phyloP scores from a whole-genome alignment of 1,284 basidiomycete genomes.

The Ceratobasidium sp. region DNA sequence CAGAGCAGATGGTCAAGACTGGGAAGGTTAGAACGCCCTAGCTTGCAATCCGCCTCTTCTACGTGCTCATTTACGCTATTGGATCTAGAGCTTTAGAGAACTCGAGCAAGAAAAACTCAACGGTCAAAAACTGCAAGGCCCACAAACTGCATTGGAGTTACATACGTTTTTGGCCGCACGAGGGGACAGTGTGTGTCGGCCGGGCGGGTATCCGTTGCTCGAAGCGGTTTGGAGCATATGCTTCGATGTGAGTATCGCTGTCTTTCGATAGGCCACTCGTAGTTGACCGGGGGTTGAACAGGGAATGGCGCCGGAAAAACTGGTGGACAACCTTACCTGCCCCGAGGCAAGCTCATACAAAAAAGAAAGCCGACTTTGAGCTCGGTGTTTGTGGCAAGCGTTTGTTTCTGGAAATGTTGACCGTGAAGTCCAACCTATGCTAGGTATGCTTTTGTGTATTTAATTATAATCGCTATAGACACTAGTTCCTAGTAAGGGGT shows the following conservation, averaged over 20 bases:
- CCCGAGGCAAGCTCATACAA: conserved; percentile 2
- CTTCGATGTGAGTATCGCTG: conserved; percentile 55
- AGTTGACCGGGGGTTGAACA: not conserved
- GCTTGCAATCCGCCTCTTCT: conserved; percentile 34
- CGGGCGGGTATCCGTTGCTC: conserved; percentile 65
- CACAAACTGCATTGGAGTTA: conserved; percentile 64
- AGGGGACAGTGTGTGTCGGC: conserved; percentile 53
- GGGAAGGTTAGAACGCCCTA: conserved; percentile 61
- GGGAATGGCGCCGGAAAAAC: conserved; percentile 38
- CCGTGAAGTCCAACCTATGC: not conserved
- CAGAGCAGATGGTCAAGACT: conserved; percentile 63
- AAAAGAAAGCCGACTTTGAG: not conserved
- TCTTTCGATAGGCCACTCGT: not conserved
- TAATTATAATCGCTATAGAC: not conserved
- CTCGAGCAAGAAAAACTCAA: conserved; percentile 68
- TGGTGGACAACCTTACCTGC: conserved; percentile 20
- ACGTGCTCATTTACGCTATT: conserved; percentile 51
- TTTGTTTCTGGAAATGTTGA: not conserved
- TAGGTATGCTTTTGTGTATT: conserved; percentile 5
- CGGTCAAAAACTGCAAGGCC: conserved; percentile 70
- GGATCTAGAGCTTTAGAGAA: conserved; percentile 61
- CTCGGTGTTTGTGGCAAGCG: too few species aligned
- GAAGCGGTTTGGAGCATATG: conserved; percentile 64
- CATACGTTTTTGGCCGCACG: conserved; percentile 65
- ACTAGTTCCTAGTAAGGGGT: not conserved